Conservation (phyloP, 352 stramenopile genomes). For the Pythium folliculosum region DNA sequence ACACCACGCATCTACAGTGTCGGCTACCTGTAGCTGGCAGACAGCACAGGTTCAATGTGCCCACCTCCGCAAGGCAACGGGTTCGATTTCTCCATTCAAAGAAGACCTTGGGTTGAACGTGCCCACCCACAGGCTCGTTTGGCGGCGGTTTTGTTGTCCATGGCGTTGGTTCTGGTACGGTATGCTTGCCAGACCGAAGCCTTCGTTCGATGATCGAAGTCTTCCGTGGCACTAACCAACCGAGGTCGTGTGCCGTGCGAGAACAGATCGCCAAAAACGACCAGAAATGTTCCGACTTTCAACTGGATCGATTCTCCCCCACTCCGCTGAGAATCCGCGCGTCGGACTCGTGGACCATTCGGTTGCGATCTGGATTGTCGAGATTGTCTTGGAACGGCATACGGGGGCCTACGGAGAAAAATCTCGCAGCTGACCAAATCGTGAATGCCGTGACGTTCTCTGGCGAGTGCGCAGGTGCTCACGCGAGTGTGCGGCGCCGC, state of each 20-base stretch:
- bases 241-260: neutral
- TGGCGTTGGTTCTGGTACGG: neutral
- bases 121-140: neutral
- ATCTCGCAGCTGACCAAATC: neutral
- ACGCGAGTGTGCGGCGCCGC: neutral
- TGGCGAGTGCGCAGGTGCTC: neutral
- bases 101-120: neutral
- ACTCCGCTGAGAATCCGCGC: neutral
- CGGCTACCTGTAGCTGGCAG: neutral
- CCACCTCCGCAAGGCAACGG: neutral
- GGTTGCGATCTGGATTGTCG: neutral
- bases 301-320: neutral
- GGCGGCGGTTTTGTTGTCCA: neutral
- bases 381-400: neutral
- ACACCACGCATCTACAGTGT: neutral
- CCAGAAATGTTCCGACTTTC: neutral
- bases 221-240: neutral
- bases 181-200: neutral
- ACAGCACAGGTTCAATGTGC: constrained; percentile 1
- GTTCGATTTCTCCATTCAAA: neutral
- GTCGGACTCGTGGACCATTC: neutral
- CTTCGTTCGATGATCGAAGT: constrained; percentile 5
- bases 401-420: neutral
- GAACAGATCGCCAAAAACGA: neutral
- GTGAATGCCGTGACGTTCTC: constrained; percentile 1